Conservation (phyloP, 2,329 filamentous ascomycete species). For the Gremmenia infestans region DNA sequence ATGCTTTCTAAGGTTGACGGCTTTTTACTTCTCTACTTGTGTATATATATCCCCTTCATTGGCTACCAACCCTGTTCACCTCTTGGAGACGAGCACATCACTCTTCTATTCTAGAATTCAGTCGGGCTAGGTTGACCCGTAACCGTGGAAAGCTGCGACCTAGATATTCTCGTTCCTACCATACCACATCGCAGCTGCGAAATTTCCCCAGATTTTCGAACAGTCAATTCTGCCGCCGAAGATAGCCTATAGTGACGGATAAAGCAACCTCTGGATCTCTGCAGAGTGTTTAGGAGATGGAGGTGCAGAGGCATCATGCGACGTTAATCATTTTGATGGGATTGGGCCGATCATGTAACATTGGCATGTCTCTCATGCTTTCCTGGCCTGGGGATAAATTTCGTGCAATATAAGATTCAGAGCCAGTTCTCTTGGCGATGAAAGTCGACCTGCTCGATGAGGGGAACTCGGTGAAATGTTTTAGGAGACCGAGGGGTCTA, state of each 20-base stretch:
- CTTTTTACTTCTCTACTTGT: neutral
- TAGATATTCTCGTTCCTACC: slow-evolving; percentile 6
- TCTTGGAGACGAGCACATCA: slow-evolving; percentile 24
- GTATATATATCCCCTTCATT: neutral
- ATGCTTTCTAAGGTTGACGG: neutral
- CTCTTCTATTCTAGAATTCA: neutral
- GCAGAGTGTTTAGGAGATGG: slow-evolving; percentile 1
- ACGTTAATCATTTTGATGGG: slow-evolving; percentile 8
- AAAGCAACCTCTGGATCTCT: slow-evolving; percentile 13
- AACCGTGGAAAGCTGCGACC: neutral
- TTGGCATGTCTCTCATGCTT: neutral
- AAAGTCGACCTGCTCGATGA: neutral
- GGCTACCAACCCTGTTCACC: neutral
- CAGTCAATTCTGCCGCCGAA: slow-evolving; percentile 7
- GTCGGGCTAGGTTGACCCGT: slow-evolving; percentile 10
- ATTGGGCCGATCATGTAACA: slow-evolving; percentile 4
- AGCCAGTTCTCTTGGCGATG: neutral
- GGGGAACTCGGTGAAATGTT: slow-evolving; percentile 12
- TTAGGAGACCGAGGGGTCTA: slow-evolving; percentile 7
- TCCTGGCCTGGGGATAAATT: neutral
- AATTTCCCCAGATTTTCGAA: neutral
- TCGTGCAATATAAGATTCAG: slow-evolving; percentile 1
- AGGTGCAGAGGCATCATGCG: slow-evolving; percentile 13
- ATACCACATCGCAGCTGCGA: neutral
- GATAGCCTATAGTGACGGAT: slow-evolving; percentile 19